Evolutionary conservation across 2,329 filamentous ascomycete genomes (phyloP), one percentile per base, ranked within the genome.

Genomic region (Byssoonygena ceratinophila): DNA sequence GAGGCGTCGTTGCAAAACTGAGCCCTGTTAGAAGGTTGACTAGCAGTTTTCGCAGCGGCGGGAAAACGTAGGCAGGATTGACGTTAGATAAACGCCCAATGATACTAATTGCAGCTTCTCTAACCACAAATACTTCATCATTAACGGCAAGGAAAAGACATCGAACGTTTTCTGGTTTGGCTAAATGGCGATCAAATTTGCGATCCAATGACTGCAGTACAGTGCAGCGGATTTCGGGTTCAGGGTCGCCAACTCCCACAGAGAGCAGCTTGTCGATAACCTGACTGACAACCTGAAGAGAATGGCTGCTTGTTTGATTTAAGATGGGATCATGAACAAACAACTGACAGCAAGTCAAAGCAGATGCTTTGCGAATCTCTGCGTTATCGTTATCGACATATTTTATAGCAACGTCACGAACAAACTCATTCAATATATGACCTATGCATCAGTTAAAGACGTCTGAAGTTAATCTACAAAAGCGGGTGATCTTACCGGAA

Each of bases 261-360:
- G 91, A 96, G 56, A 98, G 76, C 0, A 99, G 80, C 64, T 92
- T 96, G 70, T 97, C 90, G 54, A 99, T 95, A 29, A 99, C 92
- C 66, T 98, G 92, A 52, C 91, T 87, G 43, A 99, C 94, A 25
- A 98, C 92, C 66, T 96, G 89, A 37, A 97, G 87, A 0, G 92
- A 91, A 67, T 98, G 92, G 59, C 91, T 87, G 66, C 92, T 97
- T 5, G 91, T 96, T 71, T 99, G 92, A 62, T 95, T 92, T 62
- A 98, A 89, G 59, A 98, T 97, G 0, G 92, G 92, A 65, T 99
- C 94, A 60, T 88, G 84, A 43, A 97, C 87, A 64, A 97, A 97
- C 43, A 99, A 80, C 67, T 99, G 94, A 64, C 94, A 99, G 70
- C 92, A 97, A 4, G 94, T 99, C 56, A 99, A 76, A 14, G 92